Evolutionary conservation across 1,284 basidiomycete genomes (phyloP).

Genomic region (Ceraceosorus guamensis): DNA sequence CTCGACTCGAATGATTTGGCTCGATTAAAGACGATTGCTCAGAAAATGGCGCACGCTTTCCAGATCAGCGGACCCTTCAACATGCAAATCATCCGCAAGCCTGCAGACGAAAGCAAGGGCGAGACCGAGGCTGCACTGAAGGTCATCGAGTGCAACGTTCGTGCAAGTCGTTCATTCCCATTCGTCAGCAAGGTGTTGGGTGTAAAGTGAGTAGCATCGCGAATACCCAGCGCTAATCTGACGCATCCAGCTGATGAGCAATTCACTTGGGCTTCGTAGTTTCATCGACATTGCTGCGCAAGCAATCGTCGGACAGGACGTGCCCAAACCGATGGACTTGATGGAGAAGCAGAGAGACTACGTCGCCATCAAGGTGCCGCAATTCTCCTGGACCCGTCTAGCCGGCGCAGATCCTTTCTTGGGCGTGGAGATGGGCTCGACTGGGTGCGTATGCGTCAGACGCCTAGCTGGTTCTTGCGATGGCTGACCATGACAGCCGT

Average conservation of each 20-base stretch:
- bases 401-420: slow-evolving; percentile 91
- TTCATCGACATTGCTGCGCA: slow-evolving; percentile 91
- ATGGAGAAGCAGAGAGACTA: slow-evolving; percentile 89
- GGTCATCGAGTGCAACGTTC: slow-evolving; percentile 97
- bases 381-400: slow-evolving; percentile 96
- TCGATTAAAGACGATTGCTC: slow-evolving; percentile 80
- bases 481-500: too few species aligned
- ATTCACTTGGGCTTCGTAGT: slow-evolving; percentile 17
- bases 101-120: slow-evolving; percentile 56
- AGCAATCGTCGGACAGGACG: slow-evolving; percentile 80
- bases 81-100: slow-evolving; percentile 97
- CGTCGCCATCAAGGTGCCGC: slow-evolving; percentile 92
- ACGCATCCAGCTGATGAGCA: neutral
- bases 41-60: slow-evolving; percentile 90
- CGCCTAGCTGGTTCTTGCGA: slow-evolving; percentile 3
- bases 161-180: slow-evolving; percentile 95
- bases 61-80: slow-evolving; percentile 97
- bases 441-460: neutral
- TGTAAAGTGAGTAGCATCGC: slow-evolving; percentile 57
- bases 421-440: slow-evolving; percentile 56
- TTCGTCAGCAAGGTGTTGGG: slow-evolving; percentile 98
- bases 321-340: slow-evolving; percentile 85
- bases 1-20: slow-evolving; percentile 68
- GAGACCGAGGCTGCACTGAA: slow-evolving; percentile 67
- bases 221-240: neutral